A percentile compares a stretch with the other conserved stretches of the same genome.
phyloP scores from a whole-genome alignment of 192 early-diverging fungal species.

The Dimargaris verticillata region DNA sequence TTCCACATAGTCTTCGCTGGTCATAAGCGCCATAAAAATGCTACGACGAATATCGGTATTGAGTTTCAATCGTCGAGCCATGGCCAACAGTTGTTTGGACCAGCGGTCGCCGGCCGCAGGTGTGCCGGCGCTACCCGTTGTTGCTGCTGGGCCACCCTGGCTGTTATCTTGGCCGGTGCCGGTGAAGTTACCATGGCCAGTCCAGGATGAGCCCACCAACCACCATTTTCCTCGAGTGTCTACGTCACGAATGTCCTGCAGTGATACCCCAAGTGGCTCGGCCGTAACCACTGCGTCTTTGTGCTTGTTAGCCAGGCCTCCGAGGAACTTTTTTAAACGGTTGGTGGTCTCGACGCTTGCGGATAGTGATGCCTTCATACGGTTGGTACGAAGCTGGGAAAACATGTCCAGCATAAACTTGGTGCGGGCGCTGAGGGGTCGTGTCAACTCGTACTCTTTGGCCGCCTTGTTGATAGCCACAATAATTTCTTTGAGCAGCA shows the following conservation, averaged over 20 bases:
- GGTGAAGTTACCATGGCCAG: slow-evolving; percentile 30
- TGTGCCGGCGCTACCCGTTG: slow-evolving; percentile 3
- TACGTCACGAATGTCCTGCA: slow-evolving; percentile 70
- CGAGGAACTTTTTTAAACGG: slow-evolving; percentile 64
- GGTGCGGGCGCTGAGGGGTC: slow-evolving; percentile 35
- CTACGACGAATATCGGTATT: slow-evolving; percentile 87
- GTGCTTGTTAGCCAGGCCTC: slow-evolving; percentile 39
- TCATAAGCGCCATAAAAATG: slow-evolving; percentile 85
- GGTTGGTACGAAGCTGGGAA: slow-evolving; percentile 83
- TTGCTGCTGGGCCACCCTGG: slow-evolving; percentile 2
- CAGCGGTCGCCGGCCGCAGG: slow-evolving; percentile 9
- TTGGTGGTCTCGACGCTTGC: slow-evolving; percentile 43
- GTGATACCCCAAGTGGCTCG: slow-evolving; percentile 67
- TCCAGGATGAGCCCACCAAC: slow-evolving; percentile 91
- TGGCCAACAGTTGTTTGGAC: slow-evolving; percentile 46
- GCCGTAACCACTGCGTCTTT: no score
- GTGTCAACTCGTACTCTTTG: slow-evolving; percentile 13
- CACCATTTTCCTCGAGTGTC: slow-evolving; percentile 93
- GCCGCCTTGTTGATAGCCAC: slow-evolving; percentile 23
- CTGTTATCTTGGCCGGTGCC: slow-evolving; percentile 7
- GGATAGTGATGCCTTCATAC: slow-evolving; percentile 43
- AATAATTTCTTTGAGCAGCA: slow-evolving; percentile 81
- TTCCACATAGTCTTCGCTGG: slow-evolving; percentile 88
- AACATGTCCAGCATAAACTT: slow-evolving; percentile 96
- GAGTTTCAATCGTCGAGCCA: slow-evolving; percentile 82